A percentile compares a stretch with the other conserved stretches of the same genome.
Conservation (phyloP, 2,329 filamentous ascomycete genomes). For the Tolypocladium cylindrosporum region DNA sequence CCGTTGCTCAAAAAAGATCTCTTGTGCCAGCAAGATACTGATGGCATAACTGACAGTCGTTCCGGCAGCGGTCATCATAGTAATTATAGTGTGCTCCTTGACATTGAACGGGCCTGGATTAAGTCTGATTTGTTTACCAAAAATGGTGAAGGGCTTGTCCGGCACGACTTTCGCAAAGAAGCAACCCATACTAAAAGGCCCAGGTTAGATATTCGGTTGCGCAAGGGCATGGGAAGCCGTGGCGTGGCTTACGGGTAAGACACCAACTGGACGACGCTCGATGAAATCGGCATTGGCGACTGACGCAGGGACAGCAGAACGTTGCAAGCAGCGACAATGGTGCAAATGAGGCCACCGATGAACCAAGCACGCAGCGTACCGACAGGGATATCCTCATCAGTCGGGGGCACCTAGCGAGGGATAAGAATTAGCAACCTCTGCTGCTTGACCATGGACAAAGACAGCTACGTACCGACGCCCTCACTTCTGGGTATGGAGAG, state of each 20-base stretch:
- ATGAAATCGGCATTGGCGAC: slow-evolving; percentile 39
- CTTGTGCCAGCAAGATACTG: slow-evolving; percentile 30
- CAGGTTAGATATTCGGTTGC: neutral
- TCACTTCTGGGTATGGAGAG: slow-evolving; percentile 26
- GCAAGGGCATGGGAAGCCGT: neutral
- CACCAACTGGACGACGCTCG: slow-evolving; percentile 45
- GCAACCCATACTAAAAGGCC: slow-evolving; percentile 20
- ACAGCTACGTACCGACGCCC: slow-evolving; percentile 10
- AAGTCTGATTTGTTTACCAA: slow-evolving; percentile 30
- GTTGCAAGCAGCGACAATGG: slow-evolving; percentile 46
- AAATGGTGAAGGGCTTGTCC: slow-evolving; percentile 25
- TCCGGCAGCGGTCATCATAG: slow-evolving; percentile 34
- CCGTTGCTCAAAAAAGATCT: slow-evolving; percentile 39
- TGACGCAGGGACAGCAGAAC: slow-evolving; percentile 40
- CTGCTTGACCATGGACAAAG: neutral
- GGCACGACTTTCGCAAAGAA: slow-evolving; percentile 32
- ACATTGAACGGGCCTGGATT: slow-evolving; percentile 34
- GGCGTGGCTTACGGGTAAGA: slow-evolving; percentile 32
- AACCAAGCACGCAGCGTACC: slow-evolving; percentile 52
- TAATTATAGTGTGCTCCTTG: slow-evolving; percentile 28
- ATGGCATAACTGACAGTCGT: slow-evolving; percentile 23
- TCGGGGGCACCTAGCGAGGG: slow-evolving; percentile 19
- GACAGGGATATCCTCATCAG: slow-evolving; percentile 39
- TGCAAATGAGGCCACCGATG: slow-evolving; percentile 47
- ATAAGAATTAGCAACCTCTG: neutral